These are phyloP conservation scores for Tetrahymena borealis DNA, from an alignment of 73 alveolate genomes.

Conservation along the genomic window DNA sequence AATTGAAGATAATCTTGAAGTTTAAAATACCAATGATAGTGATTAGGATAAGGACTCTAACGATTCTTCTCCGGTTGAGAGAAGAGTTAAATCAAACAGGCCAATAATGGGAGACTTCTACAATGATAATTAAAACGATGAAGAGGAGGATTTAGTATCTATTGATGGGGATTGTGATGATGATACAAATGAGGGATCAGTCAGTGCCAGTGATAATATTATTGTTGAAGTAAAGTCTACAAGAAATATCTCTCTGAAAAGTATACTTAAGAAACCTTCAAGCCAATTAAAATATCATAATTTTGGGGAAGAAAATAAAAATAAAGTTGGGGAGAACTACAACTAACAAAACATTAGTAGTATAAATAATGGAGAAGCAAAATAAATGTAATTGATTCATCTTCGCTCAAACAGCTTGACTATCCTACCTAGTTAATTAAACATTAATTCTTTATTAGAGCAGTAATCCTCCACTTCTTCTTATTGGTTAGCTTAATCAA, in stretches of 20 bases:
- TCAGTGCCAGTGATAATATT: background rate
- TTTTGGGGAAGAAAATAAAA: background rate
- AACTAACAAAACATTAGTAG: background rate
- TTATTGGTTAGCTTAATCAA: too few species aligned
- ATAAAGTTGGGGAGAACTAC: background rate
- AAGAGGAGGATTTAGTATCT: background rate
- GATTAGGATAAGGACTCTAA: background rate
- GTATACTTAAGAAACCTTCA: background rate
- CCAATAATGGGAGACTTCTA: too few species aligned
- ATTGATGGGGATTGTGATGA: background rate
- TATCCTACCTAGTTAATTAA: background rate
- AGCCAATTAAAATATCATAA: background rate
- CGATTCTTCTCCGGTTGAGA: background rate
- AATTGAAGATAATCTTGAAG: background rate
- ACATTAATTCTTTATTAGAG: background rate
- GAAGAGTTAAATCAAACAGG: too few species aligned
- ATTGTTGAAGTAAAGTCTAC: background rate
- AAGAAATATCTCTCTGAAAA: background rate
- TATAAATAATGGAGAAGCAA: background rate
- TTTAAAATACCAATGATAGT: background rate
- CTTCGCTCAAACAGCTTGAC: background rate
- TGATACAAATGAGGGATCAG: background rate
- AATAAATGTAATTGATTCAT: background rate
- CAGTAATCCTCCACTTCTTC: background rate
- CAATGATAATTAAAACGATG: background rate